A percentile compares a stretch with the other conserved stretches of the same genome.
Evolutionary conservation across 345 rosid genomes (phyloP).

Genomic region (Bruguiera sexangula): DNA sequence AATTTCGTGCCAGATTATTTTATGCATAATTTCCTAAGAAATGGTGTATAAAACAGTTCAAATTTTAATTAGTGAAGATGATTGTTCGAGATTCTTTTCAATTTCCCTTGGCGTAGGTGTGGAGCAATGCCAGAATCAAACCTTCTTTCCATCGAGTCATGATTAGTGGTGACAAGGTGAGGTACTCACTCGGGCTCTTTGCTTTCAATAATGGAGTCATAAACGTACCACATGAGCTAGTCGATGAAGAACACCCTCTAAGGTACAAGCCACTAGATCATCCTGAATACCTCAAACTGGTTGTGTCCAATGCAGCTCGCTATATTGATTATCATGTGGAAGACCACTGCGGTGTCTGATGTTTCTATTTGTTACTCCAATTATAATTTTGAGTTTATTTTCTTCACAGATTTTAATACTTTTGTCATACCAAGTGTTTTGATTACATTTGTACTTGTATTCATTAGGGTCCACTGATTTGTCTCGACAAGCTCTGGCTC

Average conservation of each 20-base stretch:
- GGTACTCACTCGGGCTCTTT: slow-evolving; percentile 15
- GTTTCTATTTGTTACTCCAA: background rate
- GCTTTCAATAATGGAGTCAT: slow-evolving; percentile 9
- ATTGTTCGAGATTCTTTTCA: background rate
- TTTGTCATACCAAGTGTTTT: too few relatives aligned
- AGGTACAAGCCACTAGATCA: slow-evolving; percentile 13
- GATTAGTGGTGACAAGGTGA: slow-evolving; percentile 4
- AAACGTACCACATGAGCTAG: slow-evolving; percentile 7
- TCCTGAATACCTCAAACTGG: slow-evolving; percentile 2
- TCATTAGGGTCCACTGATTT: too few relatives aligned
- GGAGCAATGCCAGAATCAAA: slow-evolving; percentile 7
- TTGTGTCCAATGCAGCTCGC: background rate
- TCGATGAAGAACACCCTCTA: slow-evolving; percentile 16
- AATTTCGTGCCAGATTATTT: background rate
- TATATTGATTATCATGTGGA: background rate
- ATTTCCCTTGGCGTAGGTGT: background rate
- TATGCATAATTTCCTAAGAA: background rate
- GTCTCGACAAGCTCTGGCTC: too few relatives aligned
- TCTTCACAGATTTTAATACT: too few relatives aligned
- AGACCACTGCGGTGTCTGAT: slow-evolving; percentile 13
- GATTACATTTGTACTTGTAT: too few relatives aligned
- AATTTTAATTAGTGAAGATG: too few relatives aligned
- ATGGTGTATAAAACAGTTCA: too few relatives aligned
- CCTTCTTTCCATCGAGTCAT: slow-evolving; percentile 2
- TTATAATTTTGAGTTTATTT: too few relatives aligned